Percentiles rank a stretch among this genome's conserved stretches.
Conservation (phyloP, 1,139 yeast genomes). For the Yamadazyma spencermartinsiae region DNA sequence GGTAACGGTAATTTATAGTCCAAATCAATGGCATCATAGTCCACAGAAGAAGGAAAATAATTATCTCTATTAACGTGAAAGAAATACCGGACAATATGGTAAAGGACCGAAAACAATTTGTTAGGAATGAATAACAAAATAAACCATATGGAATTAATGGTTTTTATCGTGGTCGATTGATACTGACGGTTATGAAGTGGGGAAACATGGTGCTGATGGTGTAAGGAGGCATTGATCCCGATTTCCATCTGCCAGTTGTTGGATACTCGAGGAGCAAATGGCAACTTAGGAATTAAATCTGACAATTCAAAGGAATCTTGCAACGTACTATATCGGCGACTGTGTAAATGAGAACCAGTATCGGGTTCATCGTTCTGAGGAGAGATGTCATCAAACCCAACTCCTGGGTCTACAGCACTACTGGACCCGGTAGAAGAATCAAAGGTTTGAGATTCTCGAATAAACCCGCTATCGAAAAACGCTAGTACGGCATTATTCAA, state of each 20-base stretch:
- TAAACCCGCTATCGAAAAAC: conserved; percentile 53
- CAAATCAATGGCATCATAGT: conserved; percentile 13
- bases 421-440: neutral
- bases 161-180: conserved; percentile 5
- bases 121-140: conserved; percentile 49
- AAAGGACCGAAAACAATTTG: conserved; percentile 35
- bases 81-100: conserved; percentile 33
- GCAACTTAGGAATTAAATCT: conserved; percentile 39
- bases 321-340: conserved; percentile 20
- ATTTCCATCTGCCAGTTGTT: conserved; percentile 46
- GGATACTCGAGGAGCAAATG: conserved; percentile 42
- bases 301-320: conserved; percentile 37
- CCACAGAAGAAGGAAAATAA: conserved; percentile 12
- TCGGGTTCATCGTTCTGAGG: neutral
- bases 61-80: conserved; percentile 17
- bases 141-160: conserved; percentile 38
- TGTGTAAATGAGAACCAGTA: conserved; percentile 2
- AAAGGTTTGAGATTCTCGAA: conserved; percentile 17
- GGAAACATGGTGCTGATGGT: conserved; percentile 4
- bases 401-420: neutral
- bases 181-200: conserved; percentile 2
- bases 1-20: conserved; percentile 5
- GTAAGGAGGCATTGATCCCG: conserved; percentile 45
- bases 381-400: neutral
- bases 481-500: conserved; percentile 51